Evolutionary conservation across 768 basidiomycete species (phyloP), one percentile per base, ranked within the genome.

Genomic region (Dentipellis fragilis): DNA sequence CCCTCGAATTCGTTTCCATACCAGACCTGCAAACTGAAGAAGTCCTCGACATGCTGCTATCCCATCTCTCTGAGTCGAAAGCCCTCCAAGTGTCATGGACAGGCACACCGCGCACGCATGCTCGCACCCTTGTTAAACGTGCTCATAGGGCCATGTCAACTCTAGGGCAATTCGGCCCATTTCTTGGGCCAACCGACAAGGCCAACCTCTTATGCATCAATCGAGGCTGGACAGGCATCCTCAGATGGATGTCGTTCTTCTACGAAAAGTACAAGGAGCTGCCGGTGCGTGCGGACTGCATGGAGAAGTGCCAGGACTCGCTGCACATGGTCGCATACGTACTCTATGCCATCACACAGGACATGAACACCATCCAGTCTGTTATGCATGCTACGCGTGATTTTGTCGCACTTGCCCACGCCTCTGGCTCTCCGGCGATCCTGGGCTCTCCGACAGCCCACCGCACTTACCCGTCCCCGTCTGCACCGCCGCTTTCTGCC

Each of bases 201-300:
- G 50, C 61, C 10, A 58, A 68, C 49, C 64, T 64, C 19, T 49
- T 59, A n/a, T 54, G 57, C 8, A 60, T 71, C 14, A 56, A 63
- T 6, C 52, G 63, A 16, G 66, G 64, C 4, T 74, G 72, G 72
- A 67, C 66, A 1, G 69, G 66, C 8, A 61, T 71, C 12, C 71
- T 66, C 63, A 69, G 70, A 57, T 73, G 73, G 71, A 68, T 69
- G 52, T 62, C 61, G 1, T 72, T 64, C 60, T 64, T 73, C 42
- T 68, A 64, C 62, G 58, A 62, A 8, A 57, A 60, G 3, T 64
- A 68, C 29, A 59, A 69, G 39, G 57, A 65, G 36, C 52, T n/a
- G n/a, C n/a, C n/a, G n/a, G n/a, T 57, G 36, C 48, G 51, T 19
- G 54, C 58, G 23, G 53, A 56, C 17, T 47, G 58, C 12, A 54